These are phyloP conservation scores for Malus sieversii DNA, from an alignment of 306 rosid genomes.

Conservation along the genomic window DNA sequence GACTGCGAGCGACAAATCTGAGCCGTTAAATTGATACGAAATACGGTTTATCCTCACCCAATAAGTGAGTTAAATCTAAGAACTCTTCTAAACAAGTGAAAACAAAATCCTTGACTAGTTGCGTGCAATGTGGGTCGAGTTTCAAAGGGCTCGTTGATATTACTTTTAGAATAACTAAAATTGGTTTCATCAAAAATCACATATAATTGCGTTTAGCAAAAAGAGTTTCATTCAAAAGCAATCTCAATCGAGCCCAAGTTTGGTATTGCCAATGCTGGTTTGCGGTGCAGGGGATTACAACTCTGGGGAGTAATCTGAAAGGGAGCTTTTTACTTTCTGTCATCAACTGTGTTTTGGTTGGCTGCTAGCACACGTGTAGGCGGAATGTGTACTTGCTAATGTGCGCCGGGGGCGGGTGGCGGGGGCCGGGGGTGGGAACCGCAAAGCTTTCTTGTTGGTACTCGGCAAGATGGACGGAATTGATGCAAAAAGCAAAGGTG, in stretches of 20 bases:
- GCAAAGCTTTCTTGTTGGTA: background rate
- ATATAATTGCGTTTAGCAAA: too few species aligned
- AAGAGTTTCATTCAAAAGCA: too few species aligned
- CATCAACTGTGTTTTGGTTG: background rate
- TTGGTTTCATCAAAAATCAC: background rate
- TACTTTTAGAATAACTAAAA: too few species aligned
- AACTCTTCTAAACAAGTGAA: too few species aligned
- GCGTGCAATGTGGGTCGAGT: too few species aligned
- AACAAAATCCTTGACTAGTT: too few species aligned
- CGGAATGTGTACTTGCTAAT: background rate
- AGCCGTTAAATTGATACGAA: background rate
- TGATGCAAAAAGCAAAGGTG: background rate
- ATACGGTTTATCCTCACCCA: background rate
- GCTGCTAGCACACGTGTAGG: slow-evolving; percentile 2
- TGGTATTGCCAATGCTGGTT: background rate
- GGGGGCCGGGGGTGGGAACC: background rate
- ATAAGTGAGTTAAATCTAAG: background rate
- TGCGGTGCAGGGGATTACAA: background rate
- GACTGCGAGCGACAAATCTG: background rate
- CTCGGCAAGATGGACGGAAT: background rate
- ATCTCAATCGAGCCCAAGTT: background rate
- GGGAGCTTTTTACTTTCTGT: background rate
- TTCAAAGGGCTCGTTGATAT: too few species aligned
- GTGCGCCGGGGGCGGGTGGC: background rate
- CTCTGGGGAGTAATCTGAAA: background rate